Base-by-base conservation (phyloP, 352 stramenopile species). In the Phytopythium cucurbitacearum region DNA sequence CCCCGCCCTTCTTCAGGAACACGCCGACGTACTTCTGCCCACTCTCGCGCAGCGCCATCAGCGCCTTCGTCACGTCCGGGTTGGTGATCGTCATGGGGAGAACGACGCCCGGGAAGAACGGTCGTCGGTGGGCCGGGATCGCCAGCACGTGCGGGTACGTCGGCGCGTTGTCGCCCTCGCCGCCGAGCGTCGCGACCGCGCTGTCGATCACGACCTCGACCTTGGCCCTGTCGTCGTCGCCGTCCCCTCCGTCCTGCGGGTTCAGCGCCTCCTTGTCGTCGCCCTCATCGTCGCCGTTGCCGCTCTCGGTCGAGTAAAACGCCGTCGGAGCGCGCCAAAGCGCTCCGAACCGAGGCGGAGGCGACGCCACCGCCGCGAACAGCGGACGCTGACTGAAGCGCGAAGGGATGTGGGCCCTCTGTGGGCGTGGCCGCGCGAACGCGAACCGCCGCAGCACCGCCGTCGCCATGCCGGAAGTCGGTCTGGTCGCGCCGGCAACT, bases 1-100 rank as follows among this genome's bases (percentile, higher is more conserved):
- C 13, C 13, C 44, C 9, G 43, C 48, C 38, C 64, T 97, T 98
- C 56, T 96, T 86, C 7, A 98, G 63, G 63, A 99, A 99, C 37
- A 98, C 76, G 11, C 91, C 94, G 10, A 99, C 80, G 58, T 98
- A 98, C 39, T 91, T 88, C 64, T 91, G 79, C 1, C 76, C 82
- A 45, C 77, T 91, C 28, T 94, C 79, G 47, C 89, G 85, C 4
- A 97, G 72, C 34, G 87, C 80, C 57, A 97, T 74, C 4, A 98
- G 56, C 36, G 92, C 89, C 48, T 94, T 87, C 36, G 94, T 96
- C 15, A 95, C 76, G 5, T 92, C 76, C 3, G 81, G 76, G 40
- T 91, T 91, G 15, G 76, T 89, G 57, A 94, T 90, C 13, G 80
- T 92, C 84, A 94, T 90, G 46, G 84, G 84, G 32, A 91, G 53